These are phyloP conservation scores for Tylopilus vinaceipallidus DNA, from an alignment of 768 basidiomycete genomes.

Conservation along the genomic window DNA sequence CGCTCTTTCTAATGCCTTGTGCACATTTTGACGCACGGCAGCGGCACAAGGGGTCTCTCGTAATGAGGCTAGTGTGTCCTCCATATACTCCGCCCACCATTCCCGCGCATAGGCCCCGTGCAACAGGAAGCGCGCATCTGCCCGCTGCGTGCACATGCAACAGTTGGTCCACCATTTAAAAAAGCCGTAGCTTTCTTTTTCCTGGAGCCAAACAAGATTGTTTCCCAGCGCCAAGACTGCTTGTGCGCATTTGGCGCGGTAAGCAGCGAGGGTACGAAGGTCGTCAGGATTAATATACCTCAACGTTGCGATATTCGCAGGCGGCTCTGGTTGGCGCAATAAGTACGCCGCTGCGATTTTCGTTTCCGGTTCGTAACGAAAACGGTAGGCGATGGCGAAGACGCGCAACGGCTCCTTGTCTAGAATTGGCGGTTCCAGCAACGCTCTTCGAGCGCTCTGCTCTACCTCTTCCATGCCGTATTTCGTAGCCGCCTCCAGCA, in stretches of 20 bases:
- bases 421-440: conserved; percentile 30
- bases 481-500: conserved; percentile 32
- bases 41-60: conserved; percentile 24
- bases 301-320: neutral
- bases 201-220: conserved; percentile 23
- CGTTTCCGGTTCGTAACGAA: conserved; percentile 30
- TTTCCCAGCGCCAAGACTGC: conserved; percentile 20
- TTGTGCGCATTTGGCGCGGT: conserved; percentile 21
- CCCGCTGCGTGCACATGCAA: conserved; percentile 22
- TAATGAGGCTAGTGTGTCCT: conserved; percentile 19
- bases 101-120: conserved; percentile 27
- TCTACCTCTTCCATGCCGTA: conserved; percentile 31
- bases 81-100: conserved; percentile 35
- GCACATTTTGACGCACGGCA: conserved; percentile 14
- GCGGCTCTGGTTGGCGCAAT: conserved; percentile 18
- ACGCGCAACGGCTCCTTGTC: conserved; percentile 28
- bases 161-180: conserved; percentile 31
- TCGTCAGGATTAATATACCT: conserved; percentile 9
- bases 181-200: conserved; percentile 21
- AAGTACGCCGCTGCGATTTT: conserved; percentile 28
- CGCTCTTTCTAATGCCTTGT: conserved; percentile 18
- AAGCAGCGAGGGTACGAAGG: conserved; percentile 14
- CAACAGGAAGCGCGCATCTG: conserved; percentile 24
- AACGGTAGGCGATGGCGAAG: conserved; percentile 36
- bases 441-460: conserved; percentile 18